Base-by-base conservation (phyloP, 108 stramenopile species). In the Conticribra weissflogii region DNA sequence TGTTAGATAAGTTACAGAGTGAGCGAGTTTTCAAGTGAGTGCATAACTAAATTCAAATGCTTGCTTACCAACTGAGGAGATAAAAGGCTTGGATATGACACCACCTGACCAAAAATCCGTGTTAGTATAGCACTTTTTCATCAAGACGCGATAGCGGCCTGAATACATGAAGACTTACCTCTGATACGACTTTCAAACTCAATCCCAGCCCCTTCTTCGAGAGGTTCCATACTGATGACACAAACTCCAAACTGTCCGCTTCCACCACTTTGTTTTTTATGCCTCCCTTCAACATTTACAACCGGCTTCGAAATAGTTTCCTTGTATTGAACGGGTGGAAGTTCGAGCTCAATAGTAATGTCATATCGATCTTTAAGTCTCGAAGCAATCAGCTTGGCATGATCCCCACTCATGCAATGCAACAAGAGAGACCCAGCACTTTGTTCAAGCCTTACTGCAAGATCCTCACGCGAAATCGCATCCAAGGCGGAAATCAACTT, bases 211-310 rank as follows among this genome's bases (percentile, higher is more conserved):
- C 60, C 68, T 44, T 76, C 75, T 23, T 69, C 75, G 8, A 76
- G 59, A n/a, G 75, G 75, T 25, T 76, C 75, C 60, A 76, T 63
- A 16, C 44, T 52, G 49, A 76, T 69, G 8, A 58, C 68, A 63
- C 75, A 76, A 14, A 76, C 75, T 28, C 75, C 75, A 63, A 76
- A 76, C 45, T 76, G 75, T 9, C 75, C 59, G 23, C 56, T 59
- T 30, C 75, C 75, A 31, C 75, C 75, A 52, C 54, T 56, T 47
- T 76, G 75, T 54, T 76, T 76, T 49, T 76, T 76, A 31, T 76
- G 75, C 15, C 65, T 45, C 3, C 75, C 75, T 45, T 76, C 75
- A 15, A 76, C 28, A 48, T 62, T 70, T 3, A 25, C 25, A 32
- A 69, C 60, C 15, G 36, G 17, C 30, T 70, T 76, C 25, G 27